phyloP scores from a whole-genome alignment of 345 rosid species.

The Psidium guajava region DNA sequence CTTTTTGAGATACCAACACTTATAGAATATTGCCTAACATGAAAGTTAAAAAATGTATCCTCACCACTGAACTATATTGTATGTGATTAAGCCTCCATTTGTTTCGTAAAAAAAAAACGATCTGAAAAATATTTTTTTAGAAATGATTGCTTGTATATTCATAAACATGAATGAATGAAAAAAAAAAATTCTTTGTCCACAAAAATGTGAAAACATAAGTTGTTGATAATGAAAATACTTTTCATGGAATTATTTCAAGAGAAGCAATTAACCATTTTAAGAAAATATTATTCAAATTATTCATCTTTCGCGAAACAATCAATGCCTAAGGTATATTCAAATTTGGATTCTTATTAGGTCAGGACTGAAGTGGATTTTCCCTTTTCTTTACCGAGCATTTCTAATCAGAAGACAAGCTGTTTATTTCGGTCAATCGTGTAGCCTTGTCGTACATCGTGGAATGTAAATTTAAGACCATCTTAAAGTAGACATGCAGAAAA shows the following conservation, averaged over 20 bases:
- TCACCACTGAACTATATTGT: not conserved
- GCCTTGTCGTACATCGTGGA: not conserved
- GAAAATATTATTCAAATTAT: too few relatives aligned
- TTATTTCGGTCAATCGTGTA: not conserved
- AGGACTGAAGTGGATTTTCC: not conserved
- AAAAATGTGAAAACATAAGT: too few relatives aligned
- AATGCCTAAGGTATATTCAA: not conserved
- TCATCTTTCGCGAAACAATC: too few relatives aligned
- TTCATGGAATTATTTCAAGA: too few relatives aligned
- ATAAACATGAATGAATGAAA: too few relatives aligned
- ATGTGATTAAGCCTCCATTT: too few relatives aligned
- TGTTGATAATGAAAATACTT: too few relatives aligned
- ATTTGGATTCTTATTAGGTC: not conserved
- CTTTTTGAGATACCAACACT: not conserved
- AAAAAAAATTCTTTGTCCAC: too few relatives aligned
- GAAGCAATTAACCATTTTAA: too few relatives aligned
- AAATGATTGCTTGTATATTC: too few relatives aligned
- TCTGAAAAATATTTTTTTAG: too few relatives aligned
- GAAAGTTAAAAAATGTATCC: not conserved
- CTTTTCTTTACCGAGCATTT: not conserved
- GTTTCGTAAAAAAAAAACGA: too few relatives aligned
- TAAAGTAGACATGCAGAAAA: not conserved
- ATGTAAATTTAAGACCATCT: not conserved
- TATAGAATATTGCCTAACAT: fast-evolving
- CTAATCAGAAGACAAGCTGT: not conserved